Conservation (phyloP, 495 filamentous ascomycete species). For the Talaromyces borbonicus region DNA sequence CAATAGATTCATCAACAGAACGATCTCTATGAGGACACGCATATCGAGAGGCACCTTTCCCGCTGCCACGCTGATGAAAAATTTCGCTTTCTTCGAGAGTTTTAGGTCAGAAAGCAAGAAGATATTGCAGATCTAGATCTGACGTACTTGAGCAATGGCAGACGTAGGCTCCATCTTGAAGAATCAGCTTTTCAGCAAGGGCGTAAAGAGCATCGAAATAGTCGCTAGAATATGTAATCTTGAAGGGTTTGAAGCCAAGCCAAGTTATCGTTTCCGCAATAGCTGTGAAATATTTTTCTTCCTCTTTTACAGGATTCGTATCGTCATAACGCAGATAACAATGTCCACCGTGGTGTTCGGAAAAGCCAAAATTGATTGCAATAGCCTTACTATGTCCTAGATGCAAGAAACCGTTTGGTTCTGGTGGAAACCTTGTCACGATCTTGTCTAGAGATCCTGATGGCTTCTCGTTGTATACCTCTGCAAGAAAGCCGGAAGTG, state of each 20-base stretch:
- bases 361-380: constrained; percentile 92
- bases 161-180: constrained; percentile 63
- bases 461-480: constrained; percentile 70
- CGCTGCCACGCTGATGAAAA: constrained; percentile 76
- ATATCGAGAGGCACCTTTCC: constrained; percentile 56
- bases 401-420: constrained; percentile 51
- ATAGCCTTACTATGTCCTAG: constrained; percentile 93
- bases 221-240: constrained; percentile 72
- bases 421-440: constrained; percentile 82
- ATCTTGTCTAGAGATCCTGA: constrained; percentile 32
- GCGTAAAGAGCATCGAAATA: constrained; percentile 84
- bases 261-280: constrained; percentile 73
- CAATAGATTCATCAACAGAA: constrained; percentile 62
- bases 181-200: constrained; percentile 75
- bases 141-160: constrained; percentile 49
- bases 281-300: constrained; percentile 66
- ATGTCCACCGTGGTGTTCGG: constrained; percentile 68
- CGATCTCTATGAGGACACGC: constrained; percentile 72
- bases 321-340: constrained; percentile 67
- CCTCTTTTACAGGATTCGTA: constrained; percentile 76
- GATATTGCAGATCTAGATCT: constrained; percentile 11
- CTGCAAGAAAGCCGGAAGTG: constrained; percentile 70
- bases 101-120: neutral
- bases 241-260: constrained; percentile 72
- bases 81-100: constrained; percentile 50